Evolutionary conservation across 306 rosid genomes (phyloP).

Genomic region (Pyrus bretschneideri): DNA sequence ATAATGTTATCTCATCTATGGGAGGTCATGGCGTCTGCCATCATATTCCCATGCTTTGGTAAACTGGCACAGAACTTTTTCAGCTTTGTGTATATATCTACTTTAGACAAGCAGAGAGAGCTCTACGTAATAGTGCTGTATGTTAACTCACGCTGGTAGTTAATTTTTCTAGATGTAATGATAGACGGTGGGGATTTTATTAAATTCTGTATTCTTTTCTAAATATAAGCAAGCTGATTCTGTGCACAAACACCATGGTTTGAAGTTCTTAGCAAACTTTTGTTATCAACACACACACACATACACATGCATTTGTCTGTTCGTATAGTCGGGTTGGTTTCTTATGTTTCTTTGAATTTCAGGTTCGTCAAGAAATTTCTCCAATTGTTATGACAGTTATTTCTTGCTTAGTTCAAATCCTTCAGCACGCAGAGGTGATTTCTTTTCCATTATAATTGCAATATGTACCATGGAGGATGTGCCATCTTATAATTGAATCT

Average conservation of each 20-base stretch:
- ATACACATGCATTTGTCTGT: neutral
- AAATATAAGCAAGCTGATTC: neutral
- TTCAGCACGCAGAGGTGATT: conserved; percentile 81
- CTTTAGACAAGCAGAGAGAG: neutral
- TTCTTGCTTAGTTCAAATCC: conserved; percentile 81
- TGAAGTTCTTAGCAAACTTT: neutral
- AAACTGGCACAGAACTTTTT: neutral
- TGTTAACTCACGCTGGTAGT: neutral
- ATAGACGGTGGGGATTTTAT: neutral
- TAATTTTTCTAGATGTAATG: neutral
- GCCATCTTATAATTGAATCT: conserved; percentile 22
- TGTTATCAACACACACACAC: neutral
- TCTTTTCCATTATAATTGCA: conserved; percentile 2
- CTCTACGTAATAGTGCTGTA: too few relatives aligned
- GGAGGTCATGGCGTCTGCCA: neutral
- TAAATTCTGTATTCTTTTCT: neutral
- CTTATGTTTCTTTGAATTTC: conserved; percentile 25
- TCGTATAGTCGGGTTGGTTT: neutral
- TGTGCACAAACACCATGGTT: neutral
- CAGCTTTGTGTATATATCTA: neutral
- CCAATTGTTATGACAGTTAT: conserved; percentile 73
- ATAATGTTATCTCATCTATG: neutral
- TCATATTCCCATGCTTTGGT: neutral
- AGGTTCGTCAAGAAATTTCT: conserved; percentile 92
- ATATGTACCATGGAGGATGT: neutral